A percentile compares a stretch with the other conserved stretches of the same genome.
Evolutionary conservation across 441 rosid species (phyloP).

Genomic region (Theobroma grandiflorum): DNA sequence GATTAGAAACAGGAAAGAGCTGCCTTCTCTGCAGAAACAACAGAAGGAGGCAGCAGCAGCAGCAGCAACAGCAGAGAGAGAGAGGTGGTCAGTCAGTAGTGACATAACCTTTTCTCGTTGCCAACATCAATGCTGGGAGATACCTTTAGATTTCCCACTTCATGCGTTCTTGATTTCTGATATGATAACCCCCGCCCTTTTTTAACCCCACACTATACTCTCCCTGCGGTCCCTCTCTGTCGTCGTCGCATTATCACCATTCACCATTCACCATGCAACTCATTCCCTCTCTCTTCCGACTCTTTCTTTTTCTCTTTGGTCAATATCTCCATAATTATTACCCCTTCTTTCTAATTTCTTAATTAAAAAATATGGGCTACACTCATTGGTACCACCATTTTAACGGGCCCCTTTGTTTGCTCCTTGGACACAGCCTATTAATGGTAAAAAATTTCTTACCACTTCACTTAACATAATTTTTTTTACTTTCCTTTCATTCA

Average conservation of each 20-base stretch:
- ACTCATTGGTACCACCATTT: too few species aligned
- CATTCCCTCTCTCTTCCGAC: neutral
- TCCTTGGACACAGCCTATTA: too few species aligned
- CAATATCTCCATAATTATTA: slow-evolving; percentile 22
- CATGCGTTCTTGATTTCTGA: slow-evolving; percentile 2
- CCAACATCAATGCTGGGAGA: slow-evolving; percentile 27
- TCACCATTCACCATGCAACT: neutral
- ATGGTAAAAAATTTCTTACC: too few species aligned
- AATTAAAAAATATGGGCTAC: too few species aligned
- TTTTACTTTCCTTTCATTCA: too few species aligned
- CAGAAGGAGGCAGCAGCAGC: neutral
- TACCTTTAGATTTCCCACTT: slow-evolving; percentile 29
- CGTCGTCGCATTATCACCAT: neutral
- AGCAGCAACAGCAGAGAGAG: neutral
- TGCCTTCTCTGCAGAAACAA: neutral
- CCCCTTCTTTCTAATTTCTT: too few species aligned
- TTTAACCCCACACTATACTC: neutral
- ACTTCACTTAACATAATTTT: too few species aligned
- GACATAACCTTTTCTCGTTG: slow-evolving; percentile 34
- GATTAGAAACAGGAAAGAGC: neutral
- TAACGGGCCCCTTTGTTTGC: too few species aligned
- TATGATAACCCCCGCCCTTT: neutral
- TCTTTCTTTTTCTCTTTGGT: neutral
- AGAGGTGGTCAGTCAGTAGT: slow-evolving; percentile 15
- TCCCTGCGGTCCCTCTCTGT: neutral